phyloP scores from a whole-genome alignment of 129 eudicot species.

The Silybum marianum region DNA sequence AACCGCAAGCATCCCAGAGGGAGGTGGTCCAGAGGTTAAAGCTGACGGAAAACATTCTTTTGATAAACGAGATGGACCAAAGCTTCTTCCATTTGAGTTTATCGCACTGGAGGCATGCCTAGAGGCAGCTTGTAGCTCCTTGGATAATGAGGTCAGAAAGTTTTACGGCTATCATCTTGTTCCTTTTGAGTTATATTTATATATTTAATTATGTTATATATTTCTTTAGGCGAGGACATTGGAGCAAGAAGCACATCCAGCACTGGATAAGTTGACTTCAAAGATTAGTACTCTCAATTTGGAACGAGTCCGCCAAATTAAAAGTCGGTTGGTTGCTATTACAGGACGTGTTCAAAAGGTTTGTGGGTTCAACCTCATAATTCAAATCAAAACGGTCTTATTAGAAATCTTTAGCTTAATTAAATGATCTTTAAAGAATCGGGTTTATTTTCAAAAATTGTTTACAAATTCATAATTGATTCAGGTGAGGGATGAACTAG shows the following conservation, averaged over 20 bases:
- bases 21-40: constrained; percentile 52
- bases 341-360: constrained; percentile 79
- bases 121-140: constrained; percentile 63
- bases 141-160: constrained; percentile 49
- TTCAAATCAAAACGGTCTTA: background rate
- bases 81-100: constrained; percentile 59
- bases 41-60: constrained; percentile 60
- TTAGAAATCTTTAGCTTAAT: background rate
- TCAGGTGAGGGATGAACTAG: constrained; percentile 70
- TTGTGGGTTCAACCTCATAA: background rate
- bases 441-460: background rate
- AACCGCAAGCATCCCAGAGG: constrained; percentile 42
- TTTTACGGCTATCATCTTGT: background rate
- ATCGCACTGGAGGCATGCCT: constrained; percentile 62
- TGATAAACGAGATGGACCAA: constrained; percentile 64
- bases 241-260: constrained; percentile 80
- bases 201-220: background rate
- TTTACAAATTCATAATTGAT: background rate
- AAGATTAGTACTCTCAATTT: constrained; percentile 66
- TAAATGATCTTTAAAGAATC: background rate
- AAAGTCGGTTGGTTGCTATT: constrained; percentile 64
- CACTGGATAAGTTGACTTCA: constrained; percentile 59
- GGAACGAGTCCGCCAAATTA: constrained; percentile 72
- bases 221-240: constrained; percentile 48
- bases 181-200: background rate